phyloP scores from a whole-genome alignment of 1,284 basidiomycete species.

The Austroboletus novae-zelandiae region DNA sequence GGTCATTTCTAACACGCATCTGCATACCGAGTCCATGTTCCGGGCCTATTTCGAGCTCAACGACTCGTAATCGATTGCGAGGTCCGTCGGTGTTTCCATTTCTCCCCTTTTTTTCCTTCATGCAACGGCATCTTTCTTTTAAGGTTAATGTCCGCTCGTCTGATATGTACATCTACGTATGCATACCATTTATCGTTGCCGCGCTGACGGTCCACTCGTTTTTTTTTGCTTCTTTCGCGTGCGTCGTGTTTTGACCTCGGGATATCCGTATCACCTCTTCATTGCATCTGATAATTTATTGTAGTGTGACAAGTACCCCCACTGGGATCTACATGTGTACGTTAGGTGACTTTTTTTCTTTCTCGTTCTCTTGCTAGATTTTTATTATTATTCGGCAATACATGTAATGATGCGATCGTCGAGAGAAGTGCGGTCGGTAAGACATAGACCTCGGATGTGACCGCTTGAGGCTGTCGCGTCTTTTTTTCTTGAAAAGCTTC shows the following conservation, averaged over 20 bases:
- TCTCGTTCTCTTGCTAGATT: neutral
- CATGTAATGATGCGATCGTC: neutral
- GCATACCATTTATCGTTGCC: conserved; percentile 4
- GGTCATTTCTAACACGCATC: conserved; percentile 67
- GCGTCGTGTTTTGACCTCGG: neutral
- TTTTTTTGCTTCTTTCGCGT: neutral
- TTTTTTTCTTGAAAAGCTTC: conserved; percentile 8
- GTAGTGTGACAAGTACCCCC: conserved; percentile 11
- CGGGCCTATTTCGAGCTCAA: conserved; percentile 76
- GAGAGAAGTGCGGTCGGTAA: too few relatives aligned
- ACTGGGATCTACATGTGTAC: too few relatives aligned
- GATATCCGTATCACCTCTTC: neutral
- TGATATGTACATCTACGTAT: conserved; percentile 13
- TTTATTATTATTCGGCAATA: neutral
- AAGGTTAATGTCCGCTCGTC: conserved; percentile 1
- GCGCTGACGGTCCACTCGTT: neutral
- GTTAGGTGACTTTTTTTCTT: neutral
- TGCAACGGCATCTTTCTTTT: neutral
- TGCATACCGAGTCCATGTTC: conserved; percentile 83
- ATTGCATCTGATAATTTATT: conserved; percentile 21
- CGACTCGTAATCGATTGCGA: conserved; percentile 39
- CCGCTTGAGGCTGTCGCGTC: too few relatives aligned
- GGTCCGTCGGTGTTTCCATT: neutral
- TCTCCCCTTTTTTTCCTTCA: neutral
- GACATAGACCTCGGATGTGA: too few relatives aligned